Percentiles rank a stretch among this genome's conserved stretches.
These are phyloP conservation scores for Grigorovia jiainica DNA, from an alignment of 805 yeast genomes.

Conservation along the genomic window DNA sequence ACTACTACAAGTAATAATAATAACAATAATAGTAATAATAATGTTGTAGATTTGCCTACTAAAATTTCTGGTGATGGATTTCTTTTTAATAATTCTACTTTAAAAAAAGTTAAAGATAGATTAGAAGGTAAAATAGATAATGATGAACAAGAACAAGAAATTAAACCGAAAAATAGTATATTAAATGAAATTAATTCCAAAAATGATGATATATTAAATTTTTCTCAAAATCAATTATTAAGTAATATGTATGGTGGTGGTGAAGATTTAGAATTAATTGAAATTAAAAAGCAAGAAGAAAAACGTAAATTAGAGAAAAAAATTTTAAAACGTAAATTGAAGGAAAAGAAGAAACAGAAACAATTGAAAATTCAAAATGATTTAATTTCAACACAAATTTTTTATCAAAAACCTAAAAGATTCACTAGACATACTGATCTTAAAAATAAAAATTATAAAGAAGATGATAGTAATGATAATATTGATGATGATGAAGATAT, in stretches of 20 bases:
- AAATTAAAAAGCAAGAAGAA: not conserved
- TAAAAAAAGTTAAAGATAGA: conserved; percentile 18
- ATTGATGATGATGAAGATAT: not conserved
- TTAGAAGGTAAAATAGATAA: conserved; percentile 8
- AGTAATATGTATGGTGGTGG: conserved; percentile 20
- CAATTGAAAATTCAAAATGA: not conserved
- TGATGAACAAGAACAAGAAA: not conserved
- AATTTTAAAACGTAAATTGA: not conserved
- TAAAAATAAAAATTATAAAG: too few species aligned
- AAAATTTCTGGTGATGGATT: conserved; percentile 20
- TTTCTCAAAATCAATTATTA: conserved; percentile 9
- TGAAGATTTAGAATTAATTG: conserved; percentile 9
- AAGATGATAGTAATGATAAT: not conserved
- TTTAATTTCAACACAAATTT: not conserved
- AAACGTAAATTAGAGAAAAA: not conserved
- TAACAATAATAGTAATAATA: too few species aligned
- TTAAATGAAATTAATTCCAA: too few species aligned
- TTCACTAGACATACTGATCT: not conserved
- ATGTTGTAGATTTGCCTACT: too few species aligned
- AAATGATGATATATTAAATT: not conserved
- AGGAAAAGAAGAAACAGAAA: not conserved
- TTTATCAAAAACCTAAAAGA: not conserved
- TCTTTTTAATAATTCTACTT: conserved; percentile 14
- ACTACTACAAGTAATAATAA: too few species aligned
- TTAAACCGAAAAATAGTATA: too few species aligned